Conservation (phyloP, 768 basidiomycete genomes). For the Pleurotus tuber-regium region DNA sequence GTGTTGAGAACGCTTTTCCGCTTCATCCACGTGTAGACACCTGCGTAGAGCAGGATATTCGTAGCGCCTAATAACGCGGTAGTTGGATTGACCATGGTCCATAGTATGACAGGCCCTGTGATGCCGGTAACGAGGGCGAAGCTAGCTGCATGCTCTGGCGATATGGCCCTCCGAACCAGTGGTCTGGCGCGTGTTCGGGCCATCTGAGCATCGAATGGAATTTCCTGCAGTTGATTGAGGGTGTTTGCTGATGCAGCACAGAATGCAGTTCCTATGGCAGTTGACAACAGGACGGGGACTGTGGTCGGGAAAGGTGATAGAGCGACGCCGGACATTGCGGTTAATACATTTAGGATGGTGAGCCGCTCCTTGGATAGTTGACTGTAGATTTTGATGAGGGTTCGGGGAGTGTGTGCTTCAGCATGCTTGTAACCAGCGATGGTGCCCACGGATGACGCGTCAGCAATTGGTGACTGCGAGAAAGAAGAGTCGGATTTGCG, state of each 20-base stretch:
- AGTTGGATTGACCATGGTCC: slow-evolving; percentile 79
- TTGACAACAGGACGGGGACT: slow-evolving; percentile 79
- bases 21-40: slow-evolving; percentile 91
- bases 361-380: slow-evolving; percentile 86
- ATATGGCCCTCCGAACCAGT: slow-evolving; percentile 81
- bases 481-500: slow-evolving; percentile 12
- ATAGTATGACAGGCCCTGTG: slow-evolving; percentile 75
- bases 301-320: slow-evolving; percentile 86
- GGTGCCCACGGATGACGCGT: slow-evolving; percentile 15
- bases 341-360: slow-evolving; percentile 80
- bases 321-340: slow-evolving; percentile 90
- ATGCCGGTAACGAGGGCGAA: slow-evolving; percentile 80
- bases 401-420: slow-evolving; percentile 44
- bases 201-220: slow-evolving; percentile 97
- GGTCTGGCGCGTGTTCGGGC: slow-evolving; percentile 85
- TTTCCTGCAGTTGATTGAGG: slow-evolving; percentile 91
- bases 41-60: slow-evolving; percentile 90
- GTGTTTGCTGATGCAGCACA: slow-evolving; percentile 94
- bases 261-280: slow-evolving; percentile 85
- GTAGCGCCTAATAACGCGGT: slow-evolving; percentile 80
- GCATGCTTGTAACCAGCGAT: slow-evolving; percentile 31
- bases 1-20: slow-evolving; percentile 81
- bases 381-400: slow-evolving; percentile 64
- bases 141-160: slow-evolving; percentile 76
- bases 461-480: slow-evolving; percentile 9